A percentile compares a stretch with the other conserved stretches of the same genome.
phyloP scores from a whole-genome alignment of 1,139 yeast genomes.

The Yamadazyma dendronema region DNA sequence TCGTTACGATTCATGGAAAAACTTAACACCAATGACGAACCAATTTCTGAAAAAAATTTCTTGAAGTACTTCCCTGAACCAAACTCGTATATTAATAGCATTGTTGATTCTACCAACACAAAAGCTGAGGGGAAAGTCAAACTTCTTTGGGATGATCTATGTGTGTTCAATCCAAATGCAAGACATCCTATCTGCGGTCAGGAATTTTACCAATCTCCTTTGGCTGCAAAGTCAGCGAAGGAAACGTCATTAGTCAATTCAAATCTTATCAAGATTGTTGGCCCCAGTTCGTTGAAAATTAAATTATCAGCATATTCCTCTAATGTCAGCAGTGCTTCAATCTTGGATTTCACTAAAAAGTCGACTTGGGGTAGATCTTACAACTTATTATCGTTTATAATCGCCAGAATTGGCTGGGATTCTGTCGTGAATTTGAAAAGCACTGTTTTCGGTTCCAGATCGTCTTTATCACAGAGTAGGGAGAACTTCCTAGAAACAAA shows the following conservation, averaged over 20 bases:
- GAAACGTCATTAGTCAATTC: constrained; percentile 41
- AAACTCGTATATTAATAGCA: constrained; percentile 8
- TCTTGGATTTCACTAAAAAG: constrained; percentile 32
- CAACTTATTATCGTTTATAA: constrained; percentile 36
- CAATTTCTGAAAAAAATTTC: constrained; percentile 32
- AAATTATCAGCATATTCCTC: constrained; percentile 34
- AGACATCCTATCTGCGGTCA: constrained; percentile 41
- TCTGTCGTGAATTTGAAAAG: constrained; percentile 25
- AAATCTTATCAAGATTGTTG: constrained; percentile 27
- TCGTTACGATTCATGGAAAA: constrained; percentile 26
- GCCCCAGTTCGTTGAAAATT: constrained; percentile 27
- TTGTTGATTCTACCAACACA: constrained; percentile 6
- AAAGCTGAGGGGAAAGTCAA: constrained; percentile 24
- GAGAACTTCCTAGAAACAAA: constrained; percentile 4
- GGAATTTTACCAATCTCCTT: constrained; percentile 37
- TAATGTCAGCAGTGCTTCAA: constrained; percentile 25
- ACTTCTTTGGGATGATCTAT: constrained; percentile 33
- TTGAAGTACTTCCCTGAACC: constrained; percentile 35
- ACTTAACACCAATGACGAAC: constrained; percentile 22
- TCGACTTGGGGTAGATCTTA: constrained; percentile 47
- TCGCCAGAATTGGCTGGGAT: constrained; percentile 45
- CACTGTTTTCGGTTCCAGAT: constrained; percentile 9
- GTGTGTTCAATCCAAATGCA: constrained; percentile 27
- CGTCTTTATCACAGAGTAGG: not conserved
- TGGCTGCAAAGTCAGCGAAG: constrained; percentile 29